phyloP scores from a whole-genome alignment of 805 yeast genomes.

The Hanseniaspora vineae region DNA sequence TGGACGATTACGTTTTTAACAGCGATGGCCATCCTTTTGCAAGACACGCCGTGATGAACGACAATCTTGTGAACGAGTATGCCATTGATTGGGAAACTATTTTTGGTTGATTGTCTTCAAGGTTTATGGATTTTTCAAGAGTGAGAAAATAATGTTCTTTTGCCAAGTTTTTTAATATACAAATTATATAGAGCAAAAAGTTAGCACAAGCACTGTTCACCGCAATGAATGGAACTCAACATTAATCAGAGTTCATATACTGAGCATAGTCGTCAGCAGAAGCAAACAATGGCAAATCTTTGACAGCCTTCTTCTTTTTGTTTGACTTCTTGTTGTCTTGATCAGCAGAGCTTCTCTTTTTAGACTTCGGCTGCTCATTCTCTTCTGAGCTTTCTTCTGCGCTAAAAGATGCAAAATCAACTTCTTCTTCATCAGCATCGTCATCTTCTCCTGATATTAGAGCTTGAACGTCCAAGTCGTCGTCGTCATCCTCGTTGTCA shows the following conservation, averaged over 20 bases:
- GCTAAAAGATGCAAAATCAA: constrained; percentile 2
- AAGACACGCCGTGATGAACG: neutral
- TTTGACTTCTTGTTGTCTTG: constrained; percentile 20
- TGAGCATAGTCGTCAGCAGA: constrained; percentile 78
- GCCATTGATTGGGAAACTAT: neutral
- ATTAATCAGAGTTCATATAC: constrained; percentile 43
- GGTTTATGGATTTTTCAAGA: neutral
- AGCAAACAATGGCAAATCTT: constrained; percentile 72
- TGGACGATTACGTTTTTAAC: constrained; percentile 45
- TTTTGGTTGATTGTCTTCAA: neutral
- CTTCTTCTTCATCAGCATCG: constrained; percentile 24
- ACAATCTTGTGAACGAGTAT: neutral
- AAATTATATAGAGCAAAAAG: too few species aligned
- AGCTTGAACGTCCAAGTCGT: constrained; percentile 11
- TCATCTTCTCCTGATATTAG: constrained; percentile 20
- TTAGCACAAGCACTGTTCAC: too few species aligned
- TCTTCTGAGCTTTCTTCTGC: constrained; percentile 14
- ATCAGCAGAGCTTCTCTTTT: constrained; percentile 11
- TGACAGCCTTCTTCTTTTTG: constrained; percentile 41
- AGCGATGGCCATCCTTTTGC: constrained; percentile 51
- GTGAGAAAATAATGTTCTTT: too few species aligned
- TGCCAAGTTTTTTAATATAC: too few species aligned
- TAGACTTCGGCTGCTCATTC: constrained; percentile 12
- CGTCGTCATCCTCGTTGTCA: constrained; percentile 22
- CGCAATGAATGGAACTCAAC: too few species aligned